These are phyloP conservation scores for Ramalina intermedia DNA, from an alignment of 495 filamentous ascomycete species.

Conservation along the genomic window DNA sequence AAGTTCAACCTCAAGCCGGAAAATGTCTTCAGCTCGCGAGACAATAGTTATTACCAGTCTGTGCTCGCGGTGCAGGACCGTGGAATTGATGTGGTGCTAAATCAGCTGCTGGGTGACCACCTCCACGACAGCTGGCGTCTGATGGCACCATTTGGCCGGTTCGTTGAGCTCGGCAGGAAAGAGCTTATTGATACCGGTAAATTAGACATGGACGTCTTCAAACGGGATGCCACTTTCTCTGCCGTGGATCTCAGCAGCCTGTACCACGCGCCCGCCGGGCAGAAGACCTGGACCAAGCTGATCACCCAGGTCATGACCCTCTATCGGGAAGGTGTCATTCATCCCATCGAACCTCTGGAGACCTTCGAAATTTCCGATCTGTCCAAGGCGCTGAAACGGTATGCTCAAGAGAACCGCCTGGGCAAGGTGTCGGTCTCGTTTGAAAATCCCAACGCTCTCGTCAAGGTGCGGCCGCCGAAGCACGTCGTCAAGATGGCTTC, in stretches of 20 bases:
- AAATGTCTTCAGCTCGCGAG: constrained; percentile 36
- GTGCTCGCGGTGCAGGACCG: constrained; percentile 31
- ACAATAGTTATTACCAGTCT: constrained; percentile 25
- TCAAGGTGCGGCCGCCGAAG: neutral
- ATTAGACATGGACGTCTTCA: neutral
- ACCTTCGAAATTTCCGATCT: neutral
- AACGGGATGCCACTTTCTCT: constrained; percentile 17
- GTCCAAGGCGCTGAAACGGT: neutral
- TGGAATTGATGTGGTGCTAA: constrained; percentile 39
- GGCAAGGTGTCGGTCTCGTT: constrained; percentile 1
- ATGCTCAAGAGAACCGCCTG: neutral
- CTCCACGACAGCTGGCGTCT: constrained; percentile 35
- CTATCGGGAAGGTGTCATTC: neutral
- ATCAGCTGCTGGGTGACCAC: constrained; percentile 34
- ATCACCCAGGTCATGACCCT: neutral
- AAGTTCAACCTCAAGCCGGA: constrained; percentile 19
- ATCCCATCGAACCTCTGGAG: neutral
- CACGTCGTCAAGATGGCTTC: neutral
- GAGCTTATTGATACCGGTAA: constrained; percentile 8
- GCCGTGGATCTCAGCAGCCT: neutral
- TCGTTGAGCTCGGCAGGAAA: constrained; percentile 37
- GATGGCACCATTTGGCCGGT: constrained; percentile 34
- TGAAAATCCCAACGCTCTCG: neutral
- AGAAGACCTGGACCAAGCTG: neutral
- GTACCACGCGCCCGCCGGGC: neutral